Base-by-base conservation (phyloP, 306 rosid species). In the Cucurbita pepo region DNA sequence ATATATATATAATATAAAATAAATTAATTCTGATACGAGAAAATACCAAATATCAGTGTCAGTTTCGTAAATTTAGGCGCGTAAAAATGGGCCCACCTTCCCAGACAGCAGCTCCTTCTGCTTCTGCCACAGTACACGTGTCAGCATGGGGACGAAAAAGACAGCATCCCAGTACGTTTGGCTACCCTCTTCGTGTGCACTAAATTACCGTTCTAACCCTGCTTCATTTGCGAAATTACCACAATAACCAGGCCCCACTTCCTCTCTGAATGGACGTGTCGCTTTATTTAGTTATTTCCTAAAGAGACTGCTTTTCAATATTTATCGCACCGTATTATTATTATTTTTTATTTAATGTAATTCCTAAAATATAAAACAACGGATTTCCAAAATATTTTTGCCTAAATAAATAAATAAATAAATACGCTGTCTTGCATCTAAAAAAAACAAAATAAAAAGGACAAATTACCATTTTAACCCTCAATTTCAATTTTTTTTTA, bases 71-170 rank as follows among this genome's bases (percentile, higher is more conserved):
- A 75, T 77, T 69, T 80, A 53, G 60, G 74, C 72, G 55, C 66
- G 81, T 72, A 81, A 76, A 78, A 48, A 52, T 52, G 81, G 73
- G 21, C 25, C 74, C 74, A 34, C 74, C 15, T 36, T 60, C 75
- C 77, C 72, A 58, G 84, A 73, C 71, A 76, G 67, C 60, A 50
- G 4, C 77, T 71, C 41, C 59, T 69, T 50, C 74, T 50, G 36
- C 71, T 70, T 63, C 76, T 76, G 74, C 56, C 81, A 51, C 25
- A n/a, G 72, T 22, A 82, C 87, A 86, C 91, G 94, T 79, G 90
- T 85, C 94, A 76, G 55, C 78, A 61, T 74, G 85, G 89, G 89
- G 90, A 82, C 43, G 75, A 74, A 72, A 79, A 69, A 71, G 82
- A 83, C 84, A 73, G 79, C 54, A 47, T 30, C 75, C 77, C 80